Percentiles rank a stretch among this genome's conserved stretches.
phyloP scores from a whole-genome alignment of 768 basidiomycete species.

The Tricholoma matsutake region DNA sequence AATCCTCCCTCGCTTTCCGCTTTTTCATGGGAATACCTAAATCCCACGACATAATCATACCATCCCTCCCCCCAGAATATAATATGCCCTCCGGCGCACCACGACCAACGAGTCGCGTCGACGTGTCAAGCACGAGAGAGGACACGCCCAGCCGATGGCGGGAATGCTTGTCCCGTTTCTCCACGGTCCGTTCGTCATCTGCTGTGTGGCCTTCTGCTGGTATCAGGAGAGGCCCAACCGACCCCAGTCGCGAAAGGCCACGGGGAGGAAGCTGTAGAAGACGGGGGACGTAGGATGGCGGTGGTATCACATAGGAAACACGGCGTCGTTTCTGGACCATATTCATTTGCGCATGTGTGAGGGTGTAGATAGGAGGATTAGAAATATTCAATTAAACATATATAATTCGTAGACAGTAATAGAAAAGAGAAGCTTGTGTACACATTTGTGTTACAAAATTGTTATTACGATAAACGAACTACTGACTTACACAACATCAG shows the following conservation, averaged over 20 bases:
- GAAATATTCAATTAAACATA: background rate
- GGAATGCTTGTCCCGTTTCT: slow-evolving; percentile 46
- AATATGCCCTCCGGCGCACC: slow-evolving; percentile 77
- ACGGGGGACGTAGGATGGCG: slow-evolving; percentile 60
- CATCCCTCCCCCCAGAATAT: slow-evolving; percentile 89
- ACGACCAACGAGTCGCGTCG: slow-evolving; percentile 71
- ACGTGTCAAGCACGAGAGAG: slow-evolving; percentile 82
- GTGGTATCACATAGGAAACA: slow-evolving; percentile 86
- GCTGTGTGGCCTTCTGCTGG: slow-evolving; percentile 25
- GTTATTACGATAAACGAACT: too few species aligned
- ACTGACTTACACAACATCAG: too few species aligned
- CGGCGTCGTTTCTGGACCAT: slow-evolving; percentile 56
- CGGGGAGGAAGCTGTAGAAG: slow-evolving; percentile 69
- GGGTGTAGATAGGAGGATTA: background rate
- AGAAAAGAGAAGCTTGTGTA: too few species aligned
- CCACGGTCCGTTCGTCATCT: slow-evolving; percentile 21
- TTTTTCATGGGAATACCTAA: slow-evolving; percentile 64
- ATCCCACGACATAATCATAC: slow-evolving; percentile 86
- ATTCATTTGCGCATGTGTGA: background rate
- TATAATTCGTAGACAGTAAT: background rate
- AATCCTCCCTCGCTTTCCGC: slow-evolving; percentile 28
- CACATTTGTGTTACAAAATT: too few species aligned
- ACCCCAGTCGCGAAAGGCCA: slow-evolving; percentile 61
- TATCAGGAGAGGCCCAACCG: slow-evolving; percentile 65
- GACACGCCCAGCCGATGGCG: slow-evolving; percentile 85